Evolutionary conservation across 2,329 filamentous ascomycete genomes (phyloP), one percentile per base, ranked within the genome.

Genomic region (Podosphaera xanthii): DNA sequence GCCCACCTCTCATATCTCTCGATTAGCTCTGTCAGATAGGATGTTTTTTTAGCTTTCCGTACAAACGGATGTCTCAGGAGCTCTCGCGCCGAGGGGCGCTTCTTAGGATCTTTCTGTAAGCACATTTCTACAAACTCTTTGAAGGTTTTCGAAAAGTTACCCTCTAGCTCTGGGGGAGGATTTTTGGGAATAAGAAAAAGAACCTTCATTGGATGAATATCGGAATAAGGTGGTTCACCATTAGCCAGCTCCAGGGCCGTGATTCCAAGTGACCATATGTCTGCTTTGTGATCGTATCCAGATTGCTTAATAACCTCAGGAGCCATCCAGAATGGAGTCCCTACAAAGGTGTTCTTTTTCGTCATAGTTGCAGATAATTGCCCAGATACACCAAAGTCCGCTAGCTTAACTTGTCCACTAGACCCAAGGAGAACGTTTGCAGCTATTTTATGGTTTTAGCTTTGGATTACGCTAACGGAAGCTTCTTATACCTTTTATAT

Each of bases 301-400:
- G 89, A 94, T 71, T 98, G 91, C 73, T 95, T 95, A 71, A 98
- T 98, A 59, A 97, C 91, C 72, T 98, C 91, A 9, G 91, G 91
- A 2, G 92, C 91, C 91, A 98, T 98, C 92, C 92, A 98, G 70
- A 97, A 98, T 0, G 92, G 91, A 0, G 91, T 97, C 40, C 92
- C 92, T 38, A 98, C 91, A 70, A 97, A 98, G 0, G 91, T 97
- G 70, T 97, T 97, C 75, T 97, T 97, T 77, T 97, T 97, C 62
- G 91, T 96, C 90, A 97, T 97, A 57, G 91, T 98, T 5, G 91
- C 91, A 8, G 91, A 94, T 31, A 97, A 78, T 72, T 97, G 92
- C 35, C 91, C 91, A 0, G 91, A 96, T 5, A 98, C 92, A 60
- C 91, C 91, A 73, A 98, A 98, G 70, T 98, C 91, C 12, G 91